Base-by-base conservation (phyloP, 805 yeast species). In the Lipomyces chichibuensis region DNA sequence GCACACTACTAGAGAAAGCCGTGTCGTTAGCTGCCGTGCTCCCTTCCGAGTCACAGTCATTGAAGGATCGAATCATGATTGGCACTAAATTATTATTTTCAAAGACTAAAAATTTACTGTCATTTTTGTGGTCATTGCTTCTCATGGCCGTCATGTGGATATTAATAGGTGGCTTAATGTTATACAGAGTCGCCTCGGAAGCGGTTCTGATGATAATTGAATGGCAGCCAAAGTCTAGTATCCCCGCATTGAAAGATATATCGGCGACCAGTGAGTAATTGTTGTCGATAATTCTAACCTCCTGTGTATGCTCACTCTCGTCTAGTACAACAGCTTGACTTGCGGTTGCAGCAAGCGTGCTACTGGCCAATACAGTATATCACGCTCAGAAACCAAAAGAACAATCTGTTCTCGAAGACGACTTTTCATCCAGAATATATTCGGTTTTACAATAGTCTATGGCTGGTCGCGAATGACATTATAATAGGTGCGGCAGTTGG, bases 381-480 rank as follows among this genome's bases (percentile, higher is more conserved):
- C 59, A 84, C 87, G 58, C 82, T 88, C 27, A 73, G 85, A 80
- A 72, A 75, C 69, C 63, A 77, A 69, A 73, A 80, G 71, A 72
- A 77, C 69, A 72, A 79, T 75, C 75, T 84, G 83, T 49, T 78
- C 77, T 54, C 80, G 72, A 73, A 76, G 73, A 71, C 78, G 1
- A 75, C 72, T n/a, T 73, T 77, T 61, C 88, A 81, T 79, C 79
- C 75, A 69, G 84, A 75, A 76, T 84, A 74, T 79, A 84, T 74
- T 81, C 88, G 74, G 85, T 85, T 94, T 68, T 92, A 91, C 80
- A 96, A 96, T 74, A 88, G 93, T 0, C 69, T 93, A 1, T 95
- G 98, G 98, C 80, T 95, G 20, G 88, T 92, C 0, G 77, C 87
- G 3, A 94, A 95, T 76, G 99, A 95, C 76, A 75, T 90, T 6